Base-by-base conservation (phyloP, 192 early-diverging fungal genomes). In the Coemansia furcata region DNA sequence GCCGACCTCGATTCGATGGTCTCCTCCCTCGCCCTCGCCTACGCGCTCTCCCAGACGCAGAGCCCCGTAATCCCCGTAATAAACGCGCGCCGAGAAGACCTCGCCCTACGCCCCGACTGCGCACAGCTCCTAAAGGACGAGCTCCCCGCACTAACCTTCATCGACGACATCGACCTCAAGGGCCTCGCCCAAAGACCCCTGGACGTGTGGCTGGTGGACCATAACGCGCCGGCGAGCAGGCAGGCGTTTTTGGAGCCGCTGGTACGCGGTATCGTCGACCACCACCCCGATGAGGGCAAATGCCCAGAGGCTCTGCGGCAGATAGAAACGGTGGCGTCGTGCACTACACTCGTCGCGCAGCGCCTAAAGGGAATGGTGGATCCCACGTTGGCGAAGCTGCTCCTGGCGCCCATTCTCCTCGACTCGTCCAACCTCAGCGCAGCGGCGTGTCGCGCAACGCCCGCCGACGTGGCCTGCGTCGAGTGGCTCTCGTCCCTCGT, bases 221-320 rank as follows among this genome's bases (percentile, higher is more conserved):
- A 84, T 42, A 73, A 76, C 52, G 69, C 76, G 14, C 82, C 82
- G 57, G 49, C 71, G 6, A 69, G 67, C 60, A 46, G 75, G 2
- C 77, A 80, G 44, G 5, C 23, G 12, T 60, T 65, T 26, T 57
- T 84, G 23, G 74, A 70, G 54, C 68, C 67, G 4, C 68, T 63
- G 49, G 82, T 84, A 50, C 37, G 61, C 0, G 82, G 77, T 6
- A 77, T 84, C 14, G 64, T 84, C 29, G 82, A 84, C 64, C 82
- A 84, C 58, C 82, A 84, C 47, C 50, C 62, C 4, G 82, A 84
- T 39, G 77, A 84, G 26, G 65, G 66, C 12, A 71, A 61, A 29
- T 74, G 71, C 52, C 29, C 8, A 6, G 52, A 15, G 0, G 77
- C 77, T 8, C 14, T 23, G 47, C 49, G 77, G 1, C 66, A 73